phyloP scores from a whole-genome alignment of 2,329 filamentous ascomycete genomes.

The Talaromyces sp. region DNA sequence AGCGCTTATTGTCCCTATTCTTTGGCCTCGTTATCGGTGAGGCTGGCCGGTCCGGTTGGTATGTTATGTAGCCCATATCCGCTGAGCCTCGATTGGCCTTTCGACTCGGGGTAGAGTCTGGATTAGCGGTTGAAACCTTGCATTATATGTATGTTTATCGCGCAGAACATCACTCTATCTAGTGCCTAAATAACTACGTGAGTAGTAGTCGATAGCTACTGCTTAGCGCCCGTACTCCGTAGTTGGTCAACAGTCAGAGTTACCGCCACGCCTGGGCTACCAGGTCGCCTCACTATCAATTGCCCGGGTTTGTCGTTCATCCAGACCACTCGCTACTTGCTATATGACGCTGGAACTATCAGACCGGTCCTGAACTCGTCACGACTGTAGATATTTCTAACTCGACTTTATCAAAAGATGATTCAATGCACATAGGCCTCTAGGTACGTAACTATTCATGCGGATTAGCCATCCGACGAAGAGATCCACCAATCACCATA shows the following conservation, averaged over 20 bases:
- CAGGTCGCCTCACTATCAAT: not conserved
- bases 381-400: not conserved
- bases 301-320: not conserved
- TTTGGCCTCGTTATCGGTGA: not conserved
- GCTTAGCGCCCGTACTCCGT: not conserved
- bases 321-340: not conserved
- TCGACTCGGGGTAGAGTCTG: not conserved
- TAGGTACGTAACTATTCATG: not conserved
- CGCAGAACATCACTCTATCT: not conserved
- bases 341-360: not conserved
- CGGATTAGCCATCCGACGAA: not conserved
- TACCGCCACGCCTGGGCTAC: not conserved
- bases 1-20: slow-evolving; percentile 1
- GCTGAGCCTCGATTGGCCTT: not conserved
- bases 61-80: not conserved
- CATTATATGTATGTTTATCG: not conserved
- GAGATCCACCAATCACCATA: not conserved
- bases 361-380: not conserved
- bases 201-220: not conserved
- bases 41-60: not conserved
- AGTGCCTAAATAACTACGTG: not conserved
- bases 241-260: not conserved
- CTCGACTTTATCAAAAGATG: not conserved
- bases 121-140: not conserved
- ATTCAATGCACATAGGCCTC: too few relatives aligned